Evolutionary conservation across 352 stramenopile species (phyloP).

Genomic region (Phytophthora syringae): DNA sequence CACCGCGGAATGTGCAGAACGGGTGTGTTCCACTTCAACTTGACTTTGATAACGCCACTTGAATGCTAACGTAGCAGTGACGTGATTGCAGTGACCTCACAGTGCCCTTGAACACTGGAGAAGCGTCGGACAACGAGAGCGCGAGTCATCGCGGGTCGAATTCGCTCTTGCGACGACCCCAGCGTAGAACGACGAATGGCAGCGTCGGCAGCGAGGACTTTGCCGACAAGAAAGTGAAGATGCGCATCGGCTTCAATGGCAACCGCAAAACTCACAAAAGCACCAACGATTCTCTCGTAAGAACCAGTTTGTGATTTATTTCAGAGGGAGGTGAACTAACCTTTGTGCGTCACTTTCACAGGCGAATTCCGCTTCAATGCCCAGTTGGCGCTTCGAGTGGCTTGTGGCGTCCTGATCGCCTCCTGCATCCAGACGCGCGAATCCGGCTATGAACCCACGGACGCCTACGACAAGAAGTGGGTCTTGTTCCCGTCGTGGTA

Average conservation of each 20-base stretch:
- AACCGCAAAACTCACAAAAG: conserved; percentile 20
- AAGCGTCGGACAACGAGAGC: conserved; percentile 25
- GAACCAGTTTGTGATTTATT: background rate
- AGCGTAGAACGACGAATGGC: conserved; percentile 24
- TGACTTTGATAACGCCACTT: background rate
- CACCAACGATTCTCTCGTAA: conserved; percentile 40
- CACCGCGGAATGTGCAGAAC: conserved; percentile 13
- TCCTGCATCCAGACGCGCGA: conserved; percentile 49
- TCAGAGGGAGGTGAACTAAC: background rate
- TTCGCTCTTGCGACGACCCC: conserved; percentile 32
- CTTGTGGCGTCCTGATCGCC: conserved; percentile 45
- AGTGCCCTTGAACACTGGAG: conserved; percentile 25
- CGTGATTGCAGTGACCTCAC: conserved; percentile 31
- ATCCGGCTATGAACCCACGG: conserved; percentile 29
- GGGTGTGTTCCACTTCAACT: conserved; percentile 9
- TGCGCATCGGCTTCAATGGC: conserved; percentile 39
- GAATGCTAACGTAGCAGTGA: conserved; percentile 8
- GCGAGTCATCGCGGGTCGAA: conserved; percentile 24
- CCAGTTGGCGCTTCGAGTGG: conserved; percentile 46
- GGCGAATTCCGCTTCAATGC: conserved; percentile 53
- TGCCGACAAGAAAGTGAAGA: conserved; percentile 33
- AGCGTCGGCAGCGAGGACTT: conserved; percentile 43
- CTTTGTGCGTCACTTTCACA: conserved; percentile 8
- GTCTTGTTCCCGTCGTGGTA: conserved; percentile 58
- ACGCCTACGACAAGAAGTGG: conserved; percentile 44